Base-by-base conservation (phyloP, 768 basidiomycete species). In the Tulasnella sp. region DNA sequence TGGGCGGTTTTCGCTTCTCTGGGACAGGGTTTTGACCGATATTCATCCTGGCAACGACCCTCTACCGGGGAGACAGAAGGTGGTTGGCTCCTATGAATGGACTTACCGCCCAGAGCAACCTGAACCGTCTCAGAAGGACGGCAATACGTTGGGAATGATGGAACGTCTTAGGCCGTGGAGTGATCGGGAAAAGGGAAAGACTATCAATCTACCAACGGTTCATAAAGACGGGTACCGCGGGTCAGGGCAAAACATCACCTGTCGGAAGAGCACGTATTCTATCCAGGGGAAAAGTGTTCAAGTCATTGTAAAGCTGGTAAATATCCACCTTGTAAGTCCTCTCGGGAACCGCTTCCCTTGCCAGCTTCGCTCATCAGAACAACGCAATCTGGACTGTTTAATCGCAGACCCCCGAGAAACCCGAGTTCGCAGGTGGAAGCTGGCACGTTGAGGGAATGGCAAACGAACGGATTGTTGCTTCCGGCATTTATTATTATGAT, bases 371-470 rank as follows among this genome's bases (percentile, higher is more conserved):
- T n/a, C n/a, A n/a, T n/a, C n/a, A n/a, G n/a, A n/a, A n/a, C n/a
- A n/a, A n/a, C n/a, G n/a, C n/a, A n/a, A n/a, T 42, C 27, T 18
- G 7, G 2, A 40, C 40, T 16, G 21, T 27, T 68, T 36, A 27
- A n/a, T 10, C 71, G 12, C 52, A 82, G 8, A 71, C 73, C n/a
- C 86, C 87, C 21, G 85, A 86, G 36, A 84, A 85, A 73, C 87
- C 87, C 6, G 88, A 88, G 2, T 91, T 91, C 82, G 79, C 80
- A 0, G 89, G 89, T 7, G 88, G 86, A 27, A 86, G 1, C 75
- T 90, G 74, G 88, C 89, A 83, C 74, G 79, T 34, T 84, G 89
- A 81, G 85, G 85, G 75, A 82, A 87, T 82, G 79, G 62, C 4
- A 87, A 89, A 21, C 77, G 82, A 82, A 39, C 44, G 19, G 62